Evolutionary conservation across 2,329 filamentous ascomycete species (phyloP).

Genomic region (Tolypocladium guangdongense): DNA sequence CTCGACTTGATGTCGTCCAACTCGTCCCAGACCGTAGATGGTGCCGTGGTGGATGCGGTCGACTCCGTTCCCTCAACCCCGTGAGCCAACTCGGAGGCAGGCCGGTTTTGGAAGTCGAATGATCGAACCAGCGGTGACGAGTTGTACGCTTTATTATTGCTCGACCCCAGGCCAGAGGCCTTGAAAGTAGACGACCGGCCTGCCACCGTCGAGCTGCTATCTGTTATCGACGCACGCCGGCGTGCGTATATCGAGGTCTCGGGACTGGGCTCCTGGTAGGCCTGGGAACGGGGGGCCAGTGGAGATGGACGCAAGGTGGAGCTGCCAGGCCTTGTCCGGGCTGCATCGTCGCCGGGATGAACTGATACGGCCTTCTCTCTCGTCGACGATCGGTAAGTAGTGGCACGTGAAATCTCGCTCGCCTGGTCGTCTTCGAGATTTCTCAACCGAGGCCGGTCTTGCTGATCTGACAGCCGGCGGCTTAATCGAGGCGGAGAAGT

Average conservation of each 20-base stretch:
- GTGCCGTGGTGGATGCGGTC: slow-evolving; percentile 74
- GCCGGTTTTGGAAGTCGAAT: slow-evolving; percentile 20
- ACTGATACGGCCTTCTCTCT: slow-evolving; percentile 31
- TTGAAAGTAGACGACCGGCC: slow-evolving; percentile 35
- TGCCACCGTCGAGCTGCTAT: slow-evolving; percentile 27
- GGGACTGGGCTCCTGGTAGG: slow-evolving; percentile 31
- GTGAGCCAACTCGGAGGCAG: slow-evolving; percentile 22
- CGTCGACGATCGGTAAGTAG: slow-evolving; percentile 30
- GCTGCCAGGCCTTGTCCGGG: slow-evolving; percentile 19
- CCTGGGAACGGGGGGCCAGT: slow-evolving; percentile 36
- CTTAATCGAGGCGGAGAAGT: slow-evolving; percentile 38
- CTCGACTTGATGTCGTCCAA: slow-evolving; percentile 89
- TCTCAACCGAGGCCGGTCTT: slow-evolving; percentile 30
- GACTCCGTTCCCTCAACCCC: slow-evolving; percentile 67
- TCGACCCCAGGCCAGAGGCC: slow-evolving; percentile 11
- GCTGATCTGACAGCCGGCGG: slow-evolving; percentile 47
- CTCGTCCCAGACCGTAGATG: slow-evolving; percentile 95
- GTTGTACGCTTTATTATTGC: slow-evolving; percentile 32
- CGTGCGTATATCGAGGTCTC: slow-evolving; percentile 18
- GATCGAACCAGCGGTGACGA: slow-evolving; percentile 47
- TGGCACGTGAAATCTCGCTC: slow-evolving; percentile 27
- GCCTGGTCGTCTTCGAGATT: slow-evolving; percentile 34
- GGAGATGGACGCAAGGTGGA: slow-evolving; percentile 31
- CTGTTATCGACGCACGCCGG: slow-evolving; percentile 35
- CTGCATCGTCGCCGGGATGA: slow-evolving; percentile 25